Percentiles rank a stretch among this genome's conserved stretches.
Conservation (phyloP, 306 rosid species). For the Albizia julibrissin region DNA sequence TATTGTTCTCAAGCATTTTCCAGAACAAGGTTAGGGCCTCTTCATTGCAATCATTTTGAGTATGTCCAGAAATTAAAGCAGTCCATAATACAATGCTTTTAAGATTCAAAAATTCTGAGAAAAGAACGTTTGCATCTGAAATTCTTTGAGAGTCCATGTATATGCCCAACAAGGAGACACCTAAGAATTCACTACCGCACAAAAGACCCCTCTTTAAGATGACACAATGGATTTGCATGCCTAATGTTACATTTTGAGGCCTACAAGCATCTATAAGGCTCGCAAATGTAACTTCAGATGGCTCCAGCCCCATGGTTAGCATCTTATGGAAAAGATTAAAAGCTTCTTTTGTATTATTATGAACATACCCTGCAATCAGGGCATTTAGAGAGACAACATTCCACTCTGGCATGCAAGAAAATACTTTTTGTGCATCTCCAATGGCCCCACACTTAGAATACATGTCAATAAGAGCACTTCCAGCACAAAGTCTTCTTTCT, state of each 20-base stretch:
- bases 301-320: conserved; percentile 55
- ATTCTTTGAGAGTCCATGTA: conserved; percentile 60
- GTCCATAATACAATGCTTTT: conserved; percentile 67
- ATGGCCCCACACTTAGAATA: conserved; percentile 67
- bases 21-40: conserved; percentile 59
- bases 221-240: conserved; percentile 68
- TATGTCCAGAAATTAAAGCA: conserved; percentile 62
- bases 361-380: conserved; percentile 69
- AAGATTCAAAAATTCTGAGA: conserved; percentile 63
- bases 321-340: conserved; percentile 53
- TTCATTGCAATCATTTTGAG: conserved; percentile 57
- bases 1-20: conserved; percentile 59
- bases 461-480: conserved; percentile 85
- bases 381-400: conserved; percentile 71
- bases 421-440: conserved; percentile 52
- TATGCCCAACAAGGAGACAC: conserved; percentile 68
- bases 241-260: conserved; percentile 46
- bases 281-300: conserved; percentile 71
- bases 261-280: conserved; percentile 69
- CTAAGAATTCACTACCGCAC: conserved; percentile 60
- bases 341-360: conserved; percentile 53
- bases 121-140: conserved; percentile 58
- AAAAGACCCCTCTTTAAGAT: conserved; percentile 58
- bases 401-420: conserved; percentile 56
- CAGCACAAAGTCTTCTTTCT: conserved; percentile 69